phyloP scores from a whole-genome alignment of 1,284 basidiomycete genomes.

The Lignosus rhinocerotis region DNA sequence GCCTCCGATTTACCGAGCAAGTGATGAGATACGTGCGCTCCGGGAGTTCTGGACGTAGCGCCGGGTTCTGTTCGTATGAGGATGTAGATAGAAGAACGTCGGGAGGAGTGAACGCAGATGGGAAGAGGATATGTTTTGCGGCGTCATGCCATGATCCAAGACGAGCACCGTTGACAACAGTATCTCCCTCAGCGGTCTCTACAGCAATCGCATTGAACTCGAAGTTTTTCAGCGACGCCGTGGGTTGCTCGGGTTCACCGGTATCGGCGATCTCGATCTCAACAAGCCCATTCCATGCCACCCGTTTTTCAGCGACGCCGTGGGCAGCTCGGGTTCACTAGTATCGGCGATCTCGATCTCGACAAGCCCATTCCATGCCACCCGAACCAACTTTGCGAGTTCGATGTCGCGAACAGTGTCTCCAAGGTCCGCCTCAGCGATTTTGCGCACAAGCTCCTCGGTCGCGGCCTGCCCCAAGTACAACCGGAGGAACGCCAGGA shows the following conservation, averaged over 20 bases:
- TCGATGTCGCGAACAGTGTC: constrained; percentile 44
- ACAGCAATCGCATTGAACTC: constrained; percentile 71
- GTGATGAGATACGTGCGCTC: constrained; percentile 95
- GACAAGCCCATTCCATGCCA: constrained; percentile 60
- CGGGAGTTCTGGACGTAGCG: constrained; percentile 82
- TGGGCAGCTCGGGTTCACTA: constrained; percentile 26
- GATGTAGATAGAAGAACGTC: constrained; percentile 32
- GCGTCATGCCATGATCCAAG: constrained; percentile 82
- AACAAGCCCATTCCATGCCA: constrained; percentile 56
- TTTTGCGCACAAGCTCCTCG: constrained; percentile 49
- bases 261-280: constrained; percentile 46
- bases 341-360: constrained; percentile 46
- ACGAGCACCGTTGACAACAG: constrained; percentile 60
- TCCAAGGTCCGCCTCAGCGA: constrained; percentile 47
- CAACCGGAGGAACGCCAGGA: constrained; percentile 69
- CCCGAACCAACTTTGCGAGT: constrained; percentile 47
- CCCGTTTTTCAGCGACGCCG: constrained; percentile 44
- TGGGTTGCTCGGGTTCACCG: constrained; percentile 26
- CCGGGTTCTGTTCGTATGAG: constrained; percentile 59
- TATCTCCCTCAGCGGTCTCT: constrained; percentile 54
- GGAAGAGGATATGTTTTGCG: constrained; percentile 89
- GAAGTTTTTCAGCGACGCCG: constrained; percentile 51
- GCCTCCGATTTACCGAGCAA: constrained; percentile 90
- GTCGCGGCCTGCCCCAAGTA: constrained; percentile 67
- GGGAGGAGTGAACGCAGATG: constrained; percentile 71